Conservation (phyloP, 176 grass and related monocot species). For the Calamus simplicifolius region DNA sequence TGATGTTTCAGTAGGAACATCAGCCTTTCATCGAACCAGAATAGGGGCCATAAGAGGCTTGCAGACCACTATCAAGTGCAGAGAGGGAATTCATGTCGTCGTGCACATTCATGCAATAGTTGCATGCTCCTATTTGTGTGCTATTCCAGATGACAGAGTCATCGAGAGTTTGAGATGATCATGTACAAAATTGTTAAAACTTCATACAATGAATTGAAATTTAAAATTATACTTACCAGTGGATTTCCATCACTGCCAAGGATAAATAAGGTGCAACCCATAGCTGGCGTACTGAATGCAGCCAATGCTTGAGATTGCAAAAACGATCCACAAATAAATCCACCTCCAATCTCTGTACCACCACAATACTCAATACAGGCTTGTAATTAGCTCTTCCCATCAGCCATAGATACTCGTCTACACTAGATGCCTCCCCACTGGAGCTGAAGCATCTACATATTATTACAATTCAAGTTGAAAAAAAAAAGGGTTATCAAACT, state of each 20-base stretch:
- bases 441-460: conserved; percentile 89
- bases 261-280: conserved; percentile 86
- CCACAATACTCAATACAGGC: conserved; percentile 95
- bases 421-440: conserved; percentile 85
- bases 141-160: too few species aligned
- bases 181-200: too few species aligned
- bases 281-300: conserved; percentile 86
- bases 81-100: too few species aligned
- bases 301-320: conserved; percentile 84
- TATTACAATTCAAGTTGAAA: conserved; percentile 1
- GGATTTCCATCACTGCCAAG: conserved; percentile 53
- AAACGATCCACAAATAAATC: conserved; percentile 73
- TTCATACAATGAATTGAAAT: background rate
- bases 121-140: too few species aligned
- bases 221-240: conserved; percentile 48
- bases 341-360: conserved; percentile 90
- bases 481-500: conserved; percentile 1
- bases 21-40: too few species aligned
- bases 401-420: conserved; percentile 97
- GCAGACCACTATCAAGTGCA: too few species aligned
- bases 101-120: background rate
- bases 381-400: conserved; percentile 98
- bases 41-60: too few species aligned
- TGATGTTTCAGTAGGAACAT: too few species aligned
- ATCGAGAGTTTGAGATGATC: too few species aligned